Base-by-base conservation (phyloP, 768 basidiomycete genomes). In the Russula dissimulans region DNA sequence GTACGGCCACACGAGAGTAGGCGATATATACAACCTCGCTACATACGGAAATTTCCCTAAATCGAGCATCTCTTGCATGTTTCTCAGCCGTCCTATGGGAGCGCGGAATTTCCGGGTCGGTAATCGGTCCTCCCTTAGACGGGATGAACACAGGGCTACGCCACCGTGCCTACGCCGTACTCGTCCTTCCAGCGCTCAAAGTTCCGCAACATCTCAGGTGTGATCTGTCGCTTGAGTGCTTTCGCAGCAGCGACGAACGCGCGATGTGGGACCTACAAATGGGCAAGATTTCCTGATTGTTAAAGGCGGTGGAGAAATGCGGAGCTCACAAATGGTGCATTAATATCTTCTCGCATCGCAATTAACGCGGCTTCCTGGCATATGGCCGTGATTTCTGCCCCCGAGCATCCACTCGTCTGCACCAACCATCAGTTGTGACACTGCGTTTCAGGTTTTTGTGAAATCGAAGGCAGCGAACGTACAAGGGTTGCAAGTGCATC, bases 341-440 rank as follows among this genome's bases (percentile, higher is more conserved):
- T 71, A 39, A 97, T 85, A 71, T 97, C 81, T 55, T 82, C 78
- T 65, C 89, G 85, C 97, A 99, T 98, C 0, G 94, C 90, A 56
- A 87, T 70, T 63, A 98, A 71, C 0, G 95, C 97, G 4, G 97
- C 97, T 72, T 99, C 95, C 73, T 98, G 97, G 70, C 95, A 98
- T 46, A 98, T 79, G 9, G 88, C 85, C 6, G 83, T 79, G 38
- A 98, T 84, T 71, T 99, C 97, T 5, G 97, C 97, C 5, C 97
- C 97, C 18, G 95, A 98, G 70, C 93, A 99, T 1, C 95, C 97
- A 10, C 89, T 85, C 1, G 94, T 89, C 97, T 98, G 67, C 14
- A 50, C 9, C 56, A 43, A 52, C 12, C 18, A 62, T 49, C 22
- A 51, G 47, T 18, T 14, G 29, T 44, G 6, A 31, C 18, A 26